Conservation (phyloP, 257 asterid genomes). For the Solanum chmielewskii region DNA sequence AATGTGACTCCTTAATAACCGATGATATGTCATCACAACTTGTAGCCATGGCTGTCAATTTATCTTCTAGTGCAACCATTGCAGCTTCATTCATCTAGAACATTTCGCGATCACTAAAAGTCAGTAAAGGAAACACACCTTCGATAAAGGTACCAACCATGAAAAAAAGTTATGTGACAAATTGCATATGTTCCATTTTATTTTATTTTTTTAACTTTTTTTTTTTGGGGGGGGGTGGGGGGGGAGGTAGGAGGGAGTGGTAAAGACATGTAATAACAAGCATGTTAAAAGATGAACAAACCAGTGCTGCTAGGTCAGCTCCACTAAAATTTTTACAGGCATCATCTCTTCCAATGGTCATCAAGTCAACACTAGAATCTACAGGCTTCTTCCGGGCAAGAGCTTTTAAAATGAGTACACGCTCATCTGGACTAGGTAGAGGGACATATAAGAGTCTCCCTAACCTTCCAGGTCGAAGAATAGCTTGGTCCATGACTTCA, state of each 20-base stretch:
- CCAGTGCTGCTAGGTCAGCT: constrained; percentile 74
- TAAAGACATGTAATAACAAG: background rate
- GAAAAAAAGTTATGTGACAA: background rate
- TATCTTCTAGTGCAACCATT: constrained; percentile 47
- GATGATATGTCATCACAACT: constrained; percentile 8
- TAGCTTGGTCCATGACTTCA: constrained; percentile 74
- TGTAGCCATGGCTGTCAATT: constrained; percentile 6
- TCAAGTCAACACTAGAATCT: constrained; percentile 49
- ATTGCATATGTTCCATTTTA: background rate
- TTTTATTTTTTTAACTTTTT: background rate
- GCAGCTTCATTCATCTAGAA: constrained; percentile 59
- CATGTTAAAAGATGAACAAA: constrained; percentile 9
- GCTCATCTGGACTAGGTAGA: constrained; percentile 72
- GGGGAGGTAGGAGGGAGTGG: background rate
- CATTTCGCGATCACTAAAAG: background rate
- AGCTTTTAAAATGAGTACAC: constrained; percentile 72
- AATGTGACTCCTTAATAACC: constrained; percentile 49
- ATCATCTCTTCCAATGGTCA: constrained; percentile 45
- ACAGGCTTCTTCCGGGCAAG: constrained; percentile 54
- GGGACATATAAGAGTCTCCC: constrained; percentile 73
- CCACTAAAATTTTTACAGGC: constrained; percentile 70
- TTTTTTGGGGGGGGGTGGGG: too few relatives aligned
- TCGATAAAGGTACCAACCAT: background rate
- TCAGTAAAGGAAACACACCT: background rate
- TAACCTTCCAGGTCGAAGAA: constrained; percentile 78